Percentiles rank a stretch among this genome's conserved stretches.
phyloP scores from a whole-genome alignment of 768 basidiomycete genomes.

The Trametes villosa region DNA sequence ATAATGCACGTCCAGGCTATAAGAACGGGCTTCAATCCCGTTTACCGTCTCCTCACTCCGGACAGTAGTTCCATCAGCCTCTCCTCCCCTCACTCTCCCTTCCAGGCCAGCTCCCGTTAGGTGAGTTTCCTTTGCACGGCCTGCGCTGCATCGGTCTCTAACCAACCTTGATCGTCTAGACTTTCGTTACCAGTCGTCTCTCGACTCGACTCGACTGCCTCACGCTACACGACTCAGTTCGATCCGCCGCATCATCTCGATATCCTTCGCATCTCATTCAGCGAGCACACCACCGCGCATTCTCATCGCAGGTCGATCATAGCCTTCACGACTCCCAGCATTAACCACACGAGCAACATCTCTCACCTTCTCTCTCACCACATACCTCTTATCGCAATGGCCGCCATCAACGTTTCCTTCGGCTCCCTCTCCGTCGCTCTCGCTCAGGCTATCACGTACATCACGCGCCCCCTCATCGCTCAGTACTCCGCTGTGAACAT shows the following conservation, averaged over 20 bases:
- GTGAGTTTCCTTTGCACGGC: slow-evolving; percentile 16
- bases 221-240: slow-evolving; percentile 31
- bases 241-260: slow-evolving; percentile 19
- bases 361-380: slow-evolving; percentile 15
- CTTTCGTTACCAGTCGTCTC: slow-evolving; percentile 26
- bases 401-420: slow-evolving; percentile 39
- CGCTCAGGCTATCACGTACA: slow-evolving; percentile 73
- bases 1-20: slow-evolving; percentile 28
- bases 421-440: slow-evolving; percentile 64
- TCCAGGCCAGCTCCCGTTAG: slow-evolving; percentile 37
- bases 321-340: slow-evolving; percentile 31
- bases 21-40: slow-evolving; percentile 31
- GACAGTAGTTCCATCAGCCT: slow-evolving; percentile 34
- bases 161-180: slow-evolving; percentile 13
- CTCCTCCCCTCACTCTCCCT: slow-evolving; percentile 26
- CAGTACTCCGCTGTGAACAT: slow-evolving; percentile 64
- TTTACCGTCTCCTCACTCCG: slow-evolving; percentile 31
- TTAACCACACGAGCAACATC: slow-evolving; percentile 27
- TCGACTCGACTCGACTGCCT: slow-evolving; percentile 28
- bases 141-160: not conserved
- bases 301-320: slow-evolving; percentile 69
- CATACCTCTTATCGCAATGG: slow-evolving; percentile 29
- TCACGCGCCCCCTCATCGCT: slow-evolving; percentile 65
- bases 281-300: slow-evolving; percentile 39
- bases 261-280: slow-evolving; percentile 38